Percentiles rank a stretch among this genome's conserved stretches.
Evolutionary conservation across 108 stramenopile species (phyloP).

Genomic region (Licmophora abbreviata): DNA sequence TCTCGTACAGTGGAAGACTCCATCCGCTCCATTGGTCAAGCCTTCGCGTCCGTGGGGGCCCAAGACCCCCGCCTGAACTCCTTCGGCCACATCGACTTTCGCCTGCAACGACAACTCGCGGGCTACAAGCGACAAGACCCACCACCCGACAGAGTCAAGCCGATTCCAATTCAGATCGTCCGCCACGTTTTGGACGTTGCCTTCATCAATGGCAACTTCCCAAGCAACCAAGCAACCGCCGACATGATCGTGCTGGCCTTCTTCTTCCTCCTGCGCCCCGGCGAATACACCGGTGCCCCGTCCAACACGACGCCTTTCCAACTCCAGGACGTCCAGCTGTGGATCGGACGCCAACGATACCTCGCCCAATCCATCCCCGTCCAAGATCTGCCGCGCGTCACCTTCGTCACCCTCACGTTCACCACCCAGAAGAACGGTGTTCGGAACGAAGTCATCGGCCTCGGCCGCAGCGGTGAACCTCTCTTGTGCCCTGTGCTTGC

Average conservation of each 20-base stretch:
- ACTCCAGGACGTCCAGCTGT: constrained; percentile 14
- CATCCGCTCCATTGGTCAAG: constrained; percentile 17
- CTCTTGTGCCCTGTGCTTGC: constrained; percentile 30
- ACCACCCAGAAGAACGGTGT: constrained; percentile 30
- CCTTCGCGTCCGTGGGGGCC: constrained; percentile 21
- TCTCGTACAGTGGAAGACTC: constrained; percentile 17
- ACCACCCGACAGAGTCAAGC: constrained; percentile 27
- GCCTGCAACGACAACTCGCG: constrained; percentile 8
- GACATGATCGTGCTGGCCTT: constrained; percentile 18
- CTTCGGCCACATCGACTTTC: constrained; percentile 12
- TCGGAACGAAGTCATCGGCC: constrained; percentile 24
- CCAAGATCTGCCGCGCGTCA: constrained; percentile 7
- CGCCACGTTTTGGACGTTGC: background rate
- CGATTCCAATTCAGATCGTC: constrained; percentile 23
- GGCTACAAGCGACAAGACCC: constrained; percentile 1
- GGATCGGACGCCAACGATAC: constrained; percentile 6
- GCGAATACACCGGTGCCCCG: constrained; percentile 21
- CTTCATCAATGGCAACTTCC: background rate
- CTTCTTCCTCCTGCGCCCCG: constrained; percentile 27
- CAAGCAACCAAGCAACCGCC: constrained; percentile 1
- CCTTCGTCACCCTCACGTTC: constrained; percentile 15
- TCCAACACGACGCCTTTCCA: constrained; percentile 10
- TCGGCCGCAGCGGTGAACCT: constrained; percentile 22
- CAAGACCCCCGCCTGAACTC: constrained; percentile 12
- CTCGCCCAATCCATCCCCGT: background rate